These are phyloP conservation scores for Apocynum venetum DNA, from an alignment of 257 asterid species.

Conservation along the genomic window DNA sequence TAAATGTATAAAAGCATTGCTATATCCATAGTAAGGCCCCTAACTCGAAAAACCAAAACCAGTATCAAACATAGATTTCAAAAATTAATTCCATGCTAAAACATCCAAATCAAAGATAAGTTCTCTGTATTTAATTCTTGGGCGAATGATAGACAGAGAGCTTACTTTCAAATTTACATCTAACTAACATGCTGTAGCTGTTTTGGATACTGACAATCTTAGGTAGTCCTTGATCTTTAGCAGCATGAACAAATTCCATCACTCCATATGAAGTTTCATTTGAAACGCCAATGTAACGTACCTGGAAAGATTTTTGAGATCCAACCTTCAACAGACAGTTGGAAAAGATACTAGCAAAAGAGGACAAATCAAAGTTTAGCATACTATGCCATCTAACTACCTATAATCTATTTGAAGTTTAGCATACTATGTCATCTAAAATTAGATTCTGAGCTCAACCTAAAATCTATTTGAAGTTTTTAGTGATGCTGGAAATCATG, in stretches of 20 bases:
- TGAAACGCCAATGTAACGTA: slow-evolving; percentile 88
- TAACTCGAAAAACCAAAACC: background rate
- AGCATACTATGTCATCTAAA: background rate
- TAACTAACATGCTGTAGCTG: slow-evolving; percentile 69
- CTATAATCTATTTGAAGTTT: too few species aligned
- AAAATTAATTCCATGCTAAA: background rate
- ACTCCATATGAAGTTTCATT: slow-evolving; percentile 95
- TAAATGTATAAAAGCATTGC: background rate
- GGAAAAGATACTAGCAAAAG: background rate
- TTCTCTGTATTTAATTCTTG: background rate
- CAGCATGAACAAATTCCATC: slow-evolving; percentile 89
- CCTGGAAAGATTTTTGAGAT: slow-evolving; percentile 40
- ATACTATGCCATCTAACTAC: background rate
- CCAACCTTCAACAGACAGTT: background rate
- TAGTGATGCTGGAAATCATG: background rate
- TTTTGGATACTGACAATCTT: slow-evolving; percentile 92
- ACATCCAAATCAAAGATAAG: background rate
- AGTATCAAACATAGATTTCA: background rate
- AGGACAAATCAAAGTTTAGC: background rate
- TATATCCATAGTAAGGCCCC: background rate
- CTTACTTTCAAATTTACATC: slow-evolving; percentile 86
- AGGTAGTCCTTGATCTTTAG: slow-evolving; percentile 80
- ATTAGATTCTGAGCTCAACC: background rate
- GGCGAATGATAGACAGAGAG: slow-evolving; percentile 2
- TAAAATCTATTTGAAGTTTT: background rate